A percentile compares a stretch with the other conserved stretches of the same genome.
These are phyloP conservation scores for Suillus occidentalis DNA, from an alignment of 768 basidiomycete species.

Conservation along the genomic window DNA sequence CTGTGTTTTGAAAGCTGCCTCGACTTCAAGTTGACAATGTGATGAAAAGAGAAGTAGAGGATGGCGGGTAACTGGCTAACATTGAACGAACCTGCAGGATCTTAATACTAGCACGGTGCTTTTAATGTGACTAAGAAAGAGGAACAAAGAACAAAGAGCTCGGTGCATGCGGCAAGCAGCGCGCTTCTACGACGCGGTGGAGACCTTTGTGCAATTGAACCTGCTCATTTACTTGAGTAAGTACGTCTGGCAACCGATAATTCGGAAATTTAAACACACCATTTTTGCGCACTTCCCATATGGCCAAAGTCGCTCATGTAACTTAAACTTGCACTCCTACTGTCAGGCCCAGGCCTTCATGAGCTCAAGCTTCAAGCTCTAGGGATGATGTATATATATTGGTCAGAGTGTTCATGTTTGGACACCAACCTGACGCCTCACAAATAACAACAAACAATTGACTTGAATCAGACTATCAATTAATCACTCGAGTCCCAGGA, in stretches of 20 bases:
- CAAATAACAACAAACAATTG: not conserved
- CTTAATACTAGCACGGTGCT: not conserved
- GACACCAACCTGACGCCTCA: not conserved
- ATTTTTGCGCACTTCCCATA: not conserved
- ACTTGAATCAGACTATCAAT: not conserved
- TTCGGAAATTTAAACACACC: not conserved
- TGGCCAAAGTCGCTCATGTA: not conserved
- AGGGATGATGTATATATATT: not conserved
- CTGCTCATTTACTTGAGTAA: not conserved
- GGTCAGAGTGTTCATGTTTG: not conserved
- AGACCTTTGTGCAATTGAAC: conserved; percentile 1
- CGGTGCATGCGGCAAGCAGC: not conserved
- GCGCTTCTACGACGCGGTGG: not conserved
- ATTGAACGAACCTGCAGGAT: not conserved
- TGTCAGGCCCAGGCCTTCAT: not conserved
- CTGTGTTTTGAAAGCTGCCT: not conserved
- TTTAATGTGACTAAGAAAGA: not conserved
- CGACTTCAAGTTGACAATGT: not conserved
- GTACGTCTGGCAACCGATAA: not conserved
- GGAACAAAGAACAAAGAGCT: not conserved
- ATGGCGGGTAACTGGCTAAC: not conserved
- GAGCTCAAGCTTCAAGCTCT: not conserved
- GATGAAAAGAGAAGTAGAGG: not conserved
- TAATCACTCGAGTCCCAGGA: not conserved
- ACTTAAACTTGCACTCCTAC: not conserved